These are phyloP conservation scores for Ceratopteris richardii DNA, from an alignment of 75 land plant species.

Conservation along the genomic window DNA sequence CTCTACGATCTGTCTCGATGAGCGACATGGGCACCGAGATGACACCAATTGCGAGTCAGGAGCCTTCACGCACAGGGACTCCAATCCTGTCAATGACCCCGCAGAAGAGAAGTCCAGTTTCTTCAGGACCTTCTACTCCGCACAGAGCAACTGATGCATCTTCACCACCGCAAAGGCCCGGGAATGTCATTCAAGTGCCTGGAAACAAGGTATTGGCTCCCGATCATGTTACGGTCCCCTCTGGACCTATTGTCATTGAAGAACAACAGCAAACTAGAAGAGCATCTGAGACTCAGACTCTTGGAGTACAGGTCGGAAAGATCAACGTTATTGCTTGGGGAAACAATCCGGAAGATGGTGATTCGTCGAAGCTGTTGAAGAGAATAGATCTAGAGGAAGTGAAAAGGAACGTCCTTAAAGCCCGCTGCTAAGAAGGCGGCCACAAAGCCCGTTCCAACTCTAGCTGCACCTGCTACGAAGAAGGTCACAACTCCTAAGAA, in stretches of 20 bases:
- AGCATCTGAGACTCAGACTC: too few species aligned
- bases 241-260: background rate
- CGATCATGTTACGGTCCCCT: background rate
- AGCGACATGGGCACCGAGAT: slow-evolving; percentile 59
- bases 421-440: too few species aligned
- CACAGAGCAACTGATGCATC: slow-evolving; percentile 16
- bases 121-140: slow-evolving; percentile 44
- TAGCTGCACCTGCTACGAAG: too few species aligned
- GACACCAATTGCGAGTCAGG: slow-evolving; percentile 64
- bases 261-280: background rate
- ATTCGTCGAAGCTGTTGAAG: slow-evolving; percentile 26
- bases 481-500: too few species aligned
- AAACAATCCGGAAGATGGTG: slow-evolving; percentile 30
- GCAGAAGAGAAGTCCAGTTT: slow-evolving; percentile 31
- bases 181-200: too few species aligned
- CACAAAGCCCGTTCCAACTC: too few species aligned
- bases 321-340: slow-evolving; percentile 41
- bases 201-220: too few species aligned
- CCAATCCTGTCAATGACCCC: slow-evolving; percentile 46
- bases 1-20: slow-evolving; percentile 38
- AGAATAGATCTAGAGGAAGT: slow-evolving; percentile 35
- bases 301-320: too few species aligned
- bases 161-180: slow-evolving; percentile 6
- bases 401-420: slow-evolving; percentile 37
- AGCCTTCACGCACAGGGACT: slow-evolving; percentile 54